These are phyloP conservation scores for Aspergillus novoparasiticus DNA, from an alignment of 2,329 filamentous ascomycete genomes.

Conservation along the genomic window DNA sequence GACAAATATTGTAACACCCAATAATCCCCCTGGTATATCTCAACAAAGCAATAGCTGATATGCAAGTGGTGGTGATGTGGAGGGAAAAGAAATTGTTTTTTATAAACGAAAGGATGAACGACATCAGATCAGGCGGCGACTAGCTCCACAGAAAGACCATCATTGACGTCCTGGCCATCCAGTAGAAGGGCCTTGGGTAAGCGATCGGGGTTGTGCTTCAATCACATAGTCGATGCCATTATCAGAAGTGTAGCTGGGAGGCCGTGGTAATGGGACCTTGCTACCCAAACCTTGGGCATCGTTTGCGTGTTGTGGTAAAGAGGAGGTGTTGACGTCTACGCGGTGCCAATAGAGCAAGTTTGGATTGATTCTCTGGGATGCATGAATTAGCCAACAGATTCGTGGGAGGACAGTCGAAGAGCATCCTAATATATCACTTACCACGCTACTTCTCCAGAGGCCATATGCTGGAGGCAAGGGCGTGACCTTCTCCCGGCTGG, in stretches of 20 bases:
- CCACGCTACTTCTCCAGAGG: constrained; percentile 79
- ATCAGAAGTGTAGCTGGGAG: constrained; percentile 76
- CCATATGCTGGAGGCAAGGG: constrained; percentile 80
- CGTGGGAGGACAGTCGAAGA: not conserved
- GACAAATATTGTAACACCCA: not conserved
- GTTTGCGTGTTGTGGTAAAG: not conserved
- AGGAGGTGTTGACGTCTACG: constrained; percentile 41
- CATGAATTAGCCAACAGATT: constrained; percentile 7
- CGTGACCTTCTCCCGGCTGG: constrained; percentile 56
- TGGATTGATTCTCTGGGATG: constrained; percentile 69
- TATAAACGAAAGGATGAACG: not conserved
- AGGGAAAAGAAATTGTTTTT: not conserved
- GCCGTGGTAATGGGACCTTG: constrained; percentile 52
- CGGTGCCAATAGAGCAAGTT: constrained; percentile 80
- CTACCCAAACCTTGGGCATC: constrained; percentile 13
- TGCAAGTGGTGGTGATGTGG: not conserved
- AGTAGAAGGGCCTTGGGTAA: constrained; percentile 42
- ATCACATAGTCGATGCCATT: constrained; percentile 74
- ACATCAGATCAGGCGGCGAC: not conserved
- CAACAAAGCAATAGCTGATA: not conserved
- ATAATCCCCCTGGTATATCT: not conserved
- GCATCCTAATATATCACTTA: constrained; percentile 51
- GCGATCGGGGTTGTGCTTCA: constrained; percentile 64
- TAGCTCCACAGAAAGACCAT: not conserved
- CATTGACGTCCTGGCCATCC: constrained; percentile 8